phyloP scores from a whole-genome alignment of 768 basidiomycete genomes.

The Tricholomella constricta region DNA sequence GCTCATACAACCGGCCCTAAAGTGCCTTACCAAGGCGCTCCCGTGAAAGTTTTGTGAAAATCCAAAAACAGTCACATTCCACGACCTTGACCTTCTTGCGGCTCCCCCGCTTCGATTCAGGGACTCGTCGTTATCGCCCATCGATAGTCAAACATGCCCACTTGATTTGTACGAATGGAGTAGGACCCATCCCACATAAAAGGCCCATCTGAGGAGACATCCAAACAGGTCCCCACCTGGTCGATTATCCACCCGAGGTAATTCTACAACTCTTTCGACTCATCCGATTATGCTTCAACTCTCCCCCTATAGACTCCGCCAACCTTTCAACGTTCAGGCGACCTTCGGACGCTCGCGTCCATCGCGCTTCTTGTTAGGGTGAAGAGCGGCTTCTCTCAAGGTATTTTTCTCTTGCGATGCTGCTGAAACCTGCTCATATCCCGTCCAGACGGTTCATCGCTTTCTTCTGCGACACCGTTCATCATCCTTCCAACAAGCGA shows the following conservation, averaged over 20 bases:
- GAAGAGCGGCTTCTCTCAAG: slow-evolving; percentile 58
- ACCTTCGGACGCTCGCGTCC: slow-evolving; percentile 62
- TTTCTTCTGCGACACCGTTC: slow-evolving; percentile 54
- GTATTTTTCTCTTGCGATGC: slow-evolving; percentile 27
- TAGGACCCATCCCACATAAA: slow-evolving; percentile 13
- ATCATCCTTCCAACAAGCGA: slow-evolving; percentile 71
- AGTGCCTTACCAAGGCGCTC: slow-evolving; percentile 17
- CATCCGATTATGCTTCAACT: not conserved
- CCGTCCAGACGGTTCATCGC: slow-evolving; percentile 24
- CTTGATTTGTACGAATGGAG: slow-evolving; percentile 23
- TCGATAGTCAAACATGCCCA: slow-evolving; percentile 20
- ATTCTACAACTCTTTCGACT: not conserved
- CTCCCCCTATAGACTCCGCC: slow-evolving; percentile 30
- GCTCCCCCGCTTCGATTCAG: slow-evolving; percentile 9
- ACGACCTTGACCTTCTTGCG: slow-evolving; percentile 1
- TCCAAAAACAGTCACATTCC: not conserved
- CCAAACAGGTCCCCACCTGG: not conserved
- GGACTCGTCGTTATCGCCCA: slow-evolving; percentile 22
- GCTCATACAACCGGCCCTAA: slow-evolving; percentile 30
- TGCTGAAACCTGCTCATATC: slow-evolving; percentile 8
- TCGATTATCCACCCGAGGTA: slow-evolving; percentile 13
- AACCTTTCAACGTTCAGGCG: slow-evolving; percentile 54
- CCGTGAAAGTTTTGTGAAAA: not conserved
- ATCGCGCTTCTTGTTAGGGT: slow-evolving; percentile 75
- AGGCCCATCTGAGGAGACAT: not conserved